Evolutionary conservation across 495 filamentous ascomycete species (phyloP).

Genomic region (Margaritispora aquatica): DNA sequence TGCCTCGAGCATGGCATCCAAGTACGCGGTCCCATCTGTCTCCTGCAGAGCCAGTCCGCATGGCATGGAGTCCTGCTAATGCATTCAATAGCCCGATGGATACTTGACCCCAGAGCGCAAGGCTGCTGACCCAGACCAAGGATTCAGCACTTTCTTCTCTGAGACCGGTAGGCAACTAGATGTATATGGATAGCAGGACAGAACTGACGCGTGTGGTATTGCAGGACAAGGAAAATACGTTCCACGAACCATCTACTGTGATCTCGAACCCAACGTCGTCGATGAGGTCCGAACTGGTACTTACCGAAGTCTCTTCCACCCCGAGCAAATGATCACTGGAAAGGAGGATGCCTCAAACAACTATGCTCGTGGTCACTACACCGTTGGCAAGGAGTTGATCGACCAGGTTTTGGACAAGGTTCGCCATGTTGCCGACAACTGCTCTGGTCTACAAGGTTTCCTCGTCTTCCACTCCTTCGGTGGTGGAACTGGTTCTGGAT

Average conservation of each 20-base stretch:
- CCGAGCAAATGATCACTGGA: constrained; percentile 97
- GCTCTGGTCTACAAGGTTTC: constrained; percentile 96
- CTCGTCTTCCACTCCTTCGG: constrained; percentile 99
- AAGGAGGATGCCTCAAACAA: constrained; percentile 99
- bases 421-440: constrained; percentile 92
- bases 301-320: constrained; percentile 96
- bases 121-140: constrained; percentile 83
- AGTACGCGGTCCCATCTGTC: constrained; percentile 48
- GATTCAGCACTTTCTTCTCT: constrained; percentile 99
- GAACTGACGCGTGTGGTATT: constrained; percentile 6
- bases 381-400: constrained; percentile 97
- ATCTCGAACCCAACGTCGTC: constrained; percentile 99
- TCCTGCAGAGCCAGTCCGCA: constrained; percentile 1
- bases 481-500: constrained; percentile 96
- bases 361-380: constrained; percentile 98
- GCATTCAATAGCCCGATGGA: constrained; percentile 75
- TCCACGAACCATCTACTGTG: constrained; percentile 97
- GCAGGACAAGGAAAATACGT: constrained; percentile 95
- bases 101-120: constrained; percentile 98
- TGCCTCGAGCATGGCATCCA: constrained; percentile 99
- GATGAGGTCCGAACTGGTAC: constrained; percentile 98
- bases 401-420: constrained; percentile 96
- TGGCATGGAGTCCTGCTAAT: constrained; percentile 32
- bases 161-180: constrained; percentile 83
- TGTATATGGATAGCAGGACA: background rate